Percentiles rank a stretch among this genome's conserved stretches.
phyloP scores from a whole-genome alignment of 805 yeast genomes.

The Pichia insulana region DNA sequence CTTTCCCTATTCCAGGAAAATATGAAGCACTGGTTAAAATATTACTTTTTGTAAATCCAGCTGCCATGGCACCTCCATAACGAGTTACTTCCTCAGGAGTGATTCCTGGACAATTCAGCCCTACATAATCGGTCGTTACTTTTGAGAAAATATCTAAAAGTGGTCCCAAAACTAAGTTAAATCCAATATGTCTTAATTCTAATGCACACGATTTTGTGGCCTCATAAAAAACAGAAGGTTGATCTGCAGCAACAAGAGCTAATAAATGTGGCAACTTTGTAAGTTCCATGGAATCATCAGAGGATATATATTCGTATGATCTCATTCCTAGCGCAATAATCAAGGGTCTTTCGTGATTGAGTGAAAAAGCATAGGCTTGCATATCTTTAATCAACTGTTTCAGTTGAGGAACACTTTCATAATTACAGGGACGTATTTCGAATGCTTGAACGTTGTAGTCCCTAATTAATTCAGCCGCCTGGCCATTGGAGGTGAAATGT shows the following conservation, averaged over 20 bases:
- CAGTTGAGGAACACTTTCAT: slow-evolving; percentile 40
- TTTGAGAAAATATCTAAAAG: slow-evolving; percentile 52
- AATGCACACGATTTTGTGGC: slow-evolving; percentile 45
- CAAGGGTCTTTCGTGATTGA: slow-evolving; percentile 43
- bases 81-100: slow-evolving; percentile 47
- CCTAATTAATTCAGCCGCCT: slow-evolving; percentile 42
- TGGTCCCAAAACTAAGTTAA: slow-evolving; percentile 49
- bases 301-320: slow-evolving; percentile 51
- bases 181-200: slow-evolving; percentile 45
- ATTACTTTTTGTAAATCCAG: slow-evolving; percentile 47
- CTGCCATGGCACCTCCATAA: slow-evolving; percentile 43
- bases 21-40: slow-evolving; percentile 49
- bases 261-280: slow-evolving; percentile 56
- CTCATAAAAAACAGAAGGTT: slow-evolving; percentile 38
- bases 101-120: slow-evolving; percentile 53
- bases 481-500: slow-evolving; percentile 35
- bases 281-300: slow-evolving; percentile 40
- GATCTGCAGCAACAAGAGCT: slow-evolving; percentile 51
- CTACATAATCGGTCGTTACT: slow-evolving; percentile 44
- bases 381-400: slow-evolving; percentile 41
- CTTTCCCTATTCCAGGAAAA: slow-evolving; percentile 59
- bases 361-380: slow-evolving; percentile 44
- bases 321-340: slow-evolving; percentile 53
- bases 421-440: slow-evolving; percentile 44
- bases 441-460: slow-evolving; percentile 44